Evolutionary conservation across 108 stramenopile genomes (phyloP), one percentile per base, ranked within the genome.

Genomic region (Nitzschia sp.): DNA sequence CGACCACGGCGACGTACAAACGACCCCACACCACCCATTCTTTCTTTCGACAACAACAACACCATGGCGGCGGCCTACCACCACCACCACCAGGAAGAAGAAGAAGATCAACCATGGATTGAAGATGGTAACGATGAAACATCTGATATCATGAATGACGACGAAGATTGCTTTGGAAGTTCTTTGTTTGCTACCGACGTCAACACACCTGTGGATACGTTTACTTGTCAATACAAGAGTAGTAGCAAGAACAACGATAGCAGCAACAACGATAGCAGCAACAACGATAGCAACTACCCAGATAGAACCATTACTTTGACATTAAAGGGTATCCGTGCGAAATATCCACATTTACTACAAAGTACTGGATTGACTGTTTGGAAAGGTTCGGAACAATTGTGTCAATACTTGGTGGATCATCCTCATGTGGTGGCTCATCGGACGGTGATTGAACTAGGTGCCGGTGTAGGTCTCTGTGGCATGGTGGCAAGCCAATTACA

Each of bases 331-430:
- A 17, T 48, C 6, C 46, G 46, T 5, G 46, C 46, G 2, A 15
- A 17, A 48, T 17, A 48, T 48, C 46, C 46, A 17, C 46, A 48
- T 48, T 48, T 48, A 48, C 17, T 48, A 5, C 68, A 86, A 70
- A 83, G 82, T 34, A 92, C 90, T 24, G 90, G 90, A 10, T 58
- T 89, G 26, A 89, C 90, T 22, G 53, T 92, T 17, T 92, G 90
- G 90, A 80, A 76, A 17, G 83, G 86, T 3, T 82, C 84, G 7
- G 72, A 89, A 17, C 77, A 79, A 57, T 66, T 92, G 34, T 87
- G 90, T 53, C 72, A 78, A 46, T 87, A 86, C 72, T 71, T 85
- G 56, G 62, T 87, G n/a, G 60, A 75, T 20, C 48, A 86, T 48
- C 46, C 46, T 6, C 5, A 48, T 1, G 6, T 48, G 46, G 17